These are phyloP conservation scores for Pleomassaria siparia DNA, from an alignment of 2,329 filamentous ascomycete genomes.

Conservation along the genomic window DNA sequence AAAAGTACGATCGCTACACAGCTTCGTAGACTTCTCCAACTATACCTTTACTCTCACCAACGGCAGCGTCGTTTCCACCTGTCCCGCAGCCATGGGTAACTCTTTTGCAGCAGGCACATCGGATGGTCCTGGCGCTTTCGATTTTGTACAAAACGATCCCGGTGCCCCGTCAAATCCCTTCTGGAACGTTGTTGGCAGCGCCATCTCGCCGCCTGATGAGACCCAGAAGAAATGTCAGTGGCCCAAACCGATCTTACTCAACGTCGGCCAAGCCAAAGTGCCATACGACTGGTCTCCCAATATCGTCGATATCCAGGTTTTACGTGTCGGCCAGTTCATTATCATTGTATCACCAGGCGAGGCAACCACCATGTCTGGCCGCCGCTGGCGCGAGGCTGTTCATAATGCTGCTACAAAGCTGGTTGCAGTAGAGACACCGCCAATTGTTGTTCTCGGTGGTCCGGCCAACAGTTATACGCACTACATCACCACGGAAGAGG, in stretches of 20 bases:
- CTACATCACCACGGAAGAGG: constrained; percentile 76
- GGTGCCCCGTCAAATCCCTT: constrained; percentile 75
- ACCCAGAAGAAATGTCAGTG: constrained; percentile 75
- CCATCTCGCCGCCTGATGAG: constrained; percentile 69
- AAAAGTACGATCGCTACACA: constrained; percentile 77
- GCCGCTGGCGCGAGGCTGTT: constrained; percentile 70
- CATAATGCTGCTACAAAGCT: constrained; percentile 26
- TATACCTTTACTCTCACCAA: constrained; percentile 75
- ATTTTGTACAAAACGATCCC: constrained; percentile 87
- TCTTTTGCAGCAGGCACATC: constrained; percentile 92
- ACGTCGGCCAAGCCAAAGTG: constrained; percentile 75
- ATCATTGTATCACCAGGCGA: constrained; percentile 86
- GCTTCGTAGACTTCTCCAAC: constrained; percentile 78
- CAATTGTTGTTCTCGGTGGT: constrained; percentile 78
- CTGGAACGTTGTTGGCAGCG: constrained; percentile 73
- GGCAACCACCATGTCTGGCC: constrained; percentile 87
- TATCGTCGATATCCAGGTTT: constrained; percentile 82
- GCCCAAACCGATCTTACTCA: constrained; percentile 82
- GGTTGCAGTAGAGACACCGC: constrained; percentile 17
- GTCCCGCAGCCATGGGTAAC: constrained; percentile 84
- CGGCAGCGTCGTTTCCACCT: constrained; percentile 70
- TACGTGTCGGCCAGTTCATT: constrained; percentile 81
- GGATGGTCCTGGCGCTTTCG: constrained; percentile 86
- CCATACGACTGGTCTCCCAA: constrained; percentile 92
- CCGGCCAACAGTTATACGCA: constrained; percentile 91